Evolutionary conservation across 352 stramenopile genomes (phyloP), one percentile per base, ranked within the genome.

Genomic region (Phytophthora constricta): DNA sequence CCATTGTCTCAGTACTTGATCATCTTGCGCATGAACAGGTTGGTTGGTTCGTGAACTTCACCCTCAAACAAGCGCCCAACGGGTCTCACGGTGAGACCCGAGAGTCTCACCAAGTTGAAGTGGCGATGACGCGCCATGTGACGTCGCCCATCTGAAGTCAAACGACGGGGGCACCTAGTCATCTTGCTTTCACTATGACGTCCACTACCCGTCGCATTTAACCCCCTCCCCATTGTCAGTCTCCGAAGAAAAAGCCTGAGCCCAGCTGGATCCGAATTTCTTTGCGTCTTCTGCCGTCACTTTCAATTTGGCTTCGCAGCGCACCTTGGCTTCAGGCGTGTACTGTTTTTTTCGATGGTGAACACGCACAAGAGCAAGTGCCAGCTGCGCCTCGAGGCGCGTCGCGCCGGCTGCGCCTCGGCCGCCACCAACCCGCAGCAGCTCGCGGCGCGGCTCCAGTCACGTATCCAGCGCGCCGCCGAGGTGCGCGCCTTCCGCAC

Each of bases 281-380:
- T 37, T 37, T 37, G 31, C 31, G 7, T 13, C 13, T 37, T 7
- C 31, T 37, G 31, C 31, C 13, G 31, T 92, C 53, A 68, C 86
- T 58, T 89, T 94, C 60, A 83, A 98, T 57, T 77, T 86, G 73
- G 27, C 45, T 83, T 23, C 61, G 34, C 20, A 57, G 28, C 13
- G 13, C 16, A 43, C 48, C n/a, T 31, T 27, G 27, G 16, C 2
- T 33, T 84, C 27, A 70, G 45, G n/a, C n/a, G n/a, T n/a, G n/a
- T n/a, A n/a, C n/a, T n/a, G n/a, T n/a, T n/a, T n/a, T 5, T 65
- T 65, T 22, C 8, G 8, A 90, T 91, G 82, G 80, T 74, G 47
- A 85, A 84, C 68, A 67, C 78, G 53, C 72, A 69, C 8, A 90
- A 93, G 62, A 90, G 78, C 71, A 82, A 74, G 66, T 93, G 86